Evolutionary conservation across 1,284 basidiomycete species (phyloP), one percentile per base, ranked within the genome.

Genomic region (Waitea zeae): DNA sequence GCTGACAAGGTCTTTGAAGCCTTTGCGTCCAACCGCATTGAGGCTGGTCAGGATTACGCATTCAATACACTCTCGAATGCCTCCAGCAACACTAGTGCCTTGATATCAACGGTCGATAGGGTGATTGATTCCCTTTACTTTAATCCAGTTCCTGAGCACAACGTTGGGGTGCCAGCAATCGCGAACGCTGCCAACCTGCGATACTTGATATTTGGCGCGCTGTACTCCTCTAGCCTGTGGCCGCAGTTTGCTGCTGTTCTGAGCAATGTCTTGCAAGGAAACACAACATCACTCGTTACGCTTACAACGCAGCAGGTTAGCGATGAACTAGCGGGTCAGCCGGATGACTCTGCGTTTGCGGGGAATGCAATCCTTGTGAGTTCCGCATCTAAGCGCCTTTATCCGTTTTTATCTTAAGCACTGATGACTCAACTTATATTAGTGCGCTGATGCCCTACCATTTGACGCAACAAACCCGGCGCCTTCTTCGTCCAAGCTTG

Each of bases 1-100:
- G 12, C 26, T 4, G 22, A 34, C 18, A 34, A 34, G 19, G 33
- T 34, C 15, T 22, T 34, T 22, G 14, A 12, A 13, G 20, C 33
- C 33, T 34, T 34, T 22, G 33, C 33, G 4, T 14, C 17, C 19
- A 22, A 18, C 4, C 26, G 33, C 15, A 14, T 26, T 4, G 4
- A 12, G 9, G 17, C 18, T 11, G 33, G 33, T 3, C 9, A 7
- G 11, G 6, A 13, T 9, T 34, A 22, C 19, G 33, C 22, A 9
- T 22, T 34, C 18, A n/a, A 12, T 30, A 5, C 5, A 5, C 4
- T 5, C 5, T n/a, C n/a, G n/a, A n/a, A n/a, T n/a, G n/a, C n/a
- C n/a, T n/a, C n/a, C n/a, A n/a, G n/a, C n/a, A n/a, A n/a, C n/a
- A n/a, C 28, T 6, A 6, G 5, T 30, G 28, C 13, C 4, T 14